phyloP scores from a whole-genome alignment of 1,139 yeast genomes.

The Yarrowia galli region DNA sequence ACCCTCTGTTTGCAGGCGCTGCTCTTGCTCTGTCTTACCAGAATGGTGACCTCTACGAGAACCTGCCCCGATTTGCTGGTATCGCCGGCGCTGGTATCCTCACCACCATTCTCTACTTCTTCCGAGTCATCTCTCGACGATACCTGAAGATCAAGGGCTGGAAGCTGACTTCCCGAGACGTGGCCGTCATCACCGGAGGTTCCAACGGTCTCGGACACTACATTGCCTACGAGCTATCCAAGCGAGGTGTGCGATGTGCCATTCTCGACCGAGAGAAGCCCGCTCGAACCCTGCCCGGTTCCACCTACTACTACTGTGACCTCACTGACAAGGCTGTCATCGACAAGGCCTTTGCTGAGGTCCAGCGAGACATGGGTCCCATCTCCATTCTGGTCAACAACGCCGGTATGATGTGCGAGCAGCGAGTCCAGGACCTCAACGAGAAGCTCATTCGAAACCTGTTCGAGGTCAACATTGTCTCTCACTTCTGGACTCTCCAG shows the following conservation, averaged over 20 bases:
- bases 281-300: slow-evolving; percentile 45
- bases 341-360: slow-evolving; percentile 47
- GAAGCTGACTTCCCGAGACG: slow-evolving; percentile 44
- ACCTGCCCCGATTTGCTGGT: slow-evolving; percentile 34
- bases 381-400: slow-evolving; percentile 71
- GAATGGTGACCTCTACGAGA: slow-evolving; percentile 38
- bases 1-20: slow-evolving; percentile 28
- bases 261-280: slow-evolving; percentile 60
- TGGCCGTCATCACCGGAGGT: slow-evolving; percentile 70
- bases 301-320: slow-evolving; percentile 59
- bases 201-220: slow-evolving; percentile 65
- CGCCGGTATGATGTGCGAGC: slow-evolving; percentile 71
- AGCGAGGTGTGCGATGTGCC: slow-evolving; percentile 52
- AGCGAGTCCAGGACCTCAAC: slow-evolving; percentile 54
- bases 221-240: slow-evolving; percentile 53
- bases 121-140: slow-evolving; percentile 40
- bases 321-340: slow-evolving; percentile 55
- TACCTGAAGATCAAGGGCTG: slow-evolving; percentile 43
- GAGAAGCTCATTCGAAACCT: slow-evolving; percentile 48
- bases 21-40: slow-evolving; percentile 28
- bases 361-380: slow-evolving; percentile 49
- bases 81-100: slow-evolving; percentile 41
- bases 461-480: slow-evolving; percentile 63
- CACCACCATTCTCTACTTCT: slow-evolving; percentile 40
- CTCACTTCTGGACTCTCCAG: slow-evolving; percentile 62